These are phyloP conservation scores for Trichoderma arundinaceum DNA, from an alignment of 2,329 filamentous ascomycete genomes.

Conservation along the genomic window DNA sequence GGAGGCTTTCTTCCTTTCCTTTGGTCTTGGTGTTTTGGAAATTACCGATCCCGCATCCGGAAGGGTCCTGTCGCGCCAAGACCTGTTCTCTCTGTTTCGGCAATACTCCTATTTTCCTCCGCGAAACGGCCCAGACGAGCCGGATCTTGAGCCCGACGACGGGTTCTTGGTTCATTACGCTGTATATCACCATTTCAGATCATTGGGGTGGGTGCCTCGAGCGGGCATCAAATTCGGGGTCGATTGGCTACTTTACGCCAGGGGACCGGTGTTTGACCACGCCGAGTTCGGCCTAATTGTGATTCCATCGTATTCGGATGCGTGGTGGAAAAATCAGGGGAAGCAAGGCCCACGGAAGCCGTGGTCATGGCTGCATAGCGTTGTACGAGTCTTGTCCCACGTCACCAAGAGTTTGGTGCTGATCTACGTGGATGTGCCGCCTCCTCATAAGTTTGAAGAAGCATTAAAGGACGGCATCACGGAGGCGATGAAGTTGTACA, in stretches of 20 bases:
- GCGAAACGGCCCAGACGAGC: conserved; percentile 44
- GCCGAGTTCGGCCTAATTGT: conserved; percentile 91
- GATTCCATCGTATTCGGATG: conserved; percentile 78
- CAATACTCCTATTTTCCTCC: conserved; percentile 73
- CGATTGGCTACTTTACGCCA: conserved; percentile 92
- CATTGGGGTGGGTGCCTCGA: conserved; percentile 91
- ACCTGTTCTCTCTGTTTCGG: conserved; percentile 71
- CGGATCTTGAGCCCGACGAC: conserved; percentile 71
- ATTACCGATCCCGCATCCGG: conserved; percentile 60
- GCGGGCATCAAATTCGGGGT: conserved; percentile 93
- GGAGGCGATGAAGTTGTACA: conserved; percentile 69
- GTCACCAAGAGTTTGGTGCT: conserved; percentile 89
- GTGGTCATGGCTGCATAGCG: conserved; percentile 86
- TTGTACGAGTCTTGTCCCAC: conserved; percentile 87
- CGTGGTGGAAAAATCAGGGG: conserved; percentile 70
- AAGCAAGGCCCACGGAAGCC: conserved; percentile 56
- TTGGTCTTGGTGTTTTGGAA: conserved; percentile 75
- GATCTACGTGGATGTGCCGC: conserved; percentile 88
- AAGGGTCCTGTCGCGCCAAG: conserved; percentile 54
- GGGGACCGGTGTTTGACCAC: conserved; percentile 91
- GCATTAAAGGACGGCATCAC: conserved; percentile 62
- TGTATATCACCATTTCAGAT: conserved; percentile 95
- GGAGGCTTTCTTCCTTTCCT: conserved; percentile 89
- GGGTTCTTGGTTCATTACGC: conserved; percentile 85
- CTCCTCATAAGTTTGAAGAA: conserved; percentile 58